These are phyloP conservation scores for Salix arbutifolia DNA, from an alignment of 345 rosid genomes.

Conservation along the genomic window DNA sequence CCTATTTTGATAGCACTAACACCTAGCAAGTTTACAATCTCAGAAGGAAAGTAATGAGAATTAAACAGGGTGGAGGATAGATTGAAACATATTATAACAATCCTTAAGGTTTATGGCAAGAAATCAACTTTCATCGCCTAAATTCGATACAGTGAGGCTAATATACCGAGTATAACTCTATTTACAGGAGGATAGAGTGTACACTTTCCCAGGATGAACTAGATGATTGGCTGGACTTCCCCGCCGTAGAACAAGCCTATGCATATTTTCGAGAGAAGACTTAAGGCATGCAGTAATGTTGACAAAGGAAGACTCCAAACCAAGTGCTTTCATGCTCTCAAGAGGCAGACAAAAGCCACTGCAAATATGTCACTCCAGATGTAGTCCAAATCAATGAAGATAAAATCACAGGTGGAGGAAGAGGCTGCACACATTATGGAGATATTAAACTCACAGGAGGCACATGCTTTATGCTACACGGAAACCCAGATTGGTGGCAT, in stretches of 20 bases:
- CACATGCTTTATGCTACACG: not conserved
- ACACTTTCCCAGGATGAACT: too few species aligned
- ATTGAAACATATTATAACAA: not conserved
- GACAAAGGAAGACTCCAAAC: not conserved
- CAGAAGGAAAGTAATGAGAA: not conserved
- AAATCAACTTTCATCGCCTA: not conserved
- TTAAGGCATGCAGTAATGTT: not conserved
- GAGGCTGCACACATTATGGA: not conserved
- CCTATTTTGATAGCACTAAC: not conserved
- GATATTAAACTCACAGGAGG: not conserved
- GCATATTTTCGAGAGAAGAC: not conserved
- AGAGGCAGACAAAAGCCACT: not conserved
- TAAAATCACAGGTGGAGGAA: not conserved
- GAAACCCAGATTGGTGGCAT: not conserved
- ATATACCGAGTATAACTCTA: too few species aligned
- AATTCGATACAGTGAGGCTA: not conserved
- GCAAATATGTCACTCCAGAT: not conserved
- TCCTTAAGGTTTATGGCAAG: not conserved
- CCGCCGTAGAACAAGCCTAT: not conserved
- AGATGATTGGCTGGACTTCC: not conserved
- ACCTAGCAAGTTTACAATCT: conserved; percentile 1
- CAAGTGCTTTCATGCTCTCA: not conserved
- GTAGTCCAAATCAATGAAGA: not conserved
- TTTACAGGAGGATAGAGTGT: too few species aligned
- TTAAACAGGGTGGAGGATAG: not conserved